Evolutionary conservation across 108 stramenopile genomes (phyloP), one percentile per base, ranked within the genome.

Genomic region (Cyclostephanos tholiformis): DNA sequence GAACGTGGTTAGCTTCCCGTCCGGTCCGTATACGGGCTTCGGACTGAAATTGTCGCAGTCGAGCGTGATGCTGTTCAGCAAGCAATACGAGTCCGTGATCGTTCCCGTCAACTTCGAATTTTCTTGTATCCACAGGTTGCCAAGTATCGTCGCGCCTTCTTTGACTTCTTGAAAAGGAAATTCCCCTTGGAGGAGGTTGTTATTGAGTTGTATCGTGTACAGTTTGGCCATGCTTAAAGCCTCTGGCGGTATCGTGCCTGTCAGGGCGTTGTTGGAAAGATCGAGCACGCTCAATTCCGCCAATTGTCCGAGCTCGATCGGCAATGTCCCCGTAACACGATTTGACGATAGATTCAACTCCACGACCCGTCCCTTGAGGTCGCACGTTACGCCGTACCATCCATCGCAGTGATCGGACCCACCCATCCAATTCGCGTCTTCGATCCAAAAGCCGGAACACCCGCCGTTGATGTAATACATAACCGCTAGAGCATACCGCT

Each of bases 61-160:
- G 38, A 79, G 71, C 14, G 78, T 79, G 43, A 79, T 72, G 46
- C 64, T 72, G 67, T 36, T 60, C 46, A 79, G 59, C 4, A 12
- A 30, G 61, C 78, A 79, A 36, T 72, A 79, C 6, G 55, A 35
- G n/a, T 62, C 29, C 22, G 78, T 72, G 56, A 79, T 63, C 56
- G 60, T 67, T 36, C 78, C 78, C 26, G 48, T 63, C 6, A 79
- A 39, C 5, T 63, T 44, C 10, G 52, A 6, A 56, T 79, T 79
- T 41, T 79, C 78, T 53, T 79, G 78, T 22, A 79, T 79, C 78
- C 78, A 79, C 3, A 75, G 53, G 60, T 57, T 75, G 39, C 71
- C 56, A 3, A 79, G 53, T 19, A 55, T 57, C 2, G 61, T 44
- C 11, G 71, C 48, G 0, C 60, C 71, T 17, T 68, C 30, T 44